phyloP scores from a whole-genome alignment of 148 eudicot genomes.

The Linanthus parryae region DNA sequence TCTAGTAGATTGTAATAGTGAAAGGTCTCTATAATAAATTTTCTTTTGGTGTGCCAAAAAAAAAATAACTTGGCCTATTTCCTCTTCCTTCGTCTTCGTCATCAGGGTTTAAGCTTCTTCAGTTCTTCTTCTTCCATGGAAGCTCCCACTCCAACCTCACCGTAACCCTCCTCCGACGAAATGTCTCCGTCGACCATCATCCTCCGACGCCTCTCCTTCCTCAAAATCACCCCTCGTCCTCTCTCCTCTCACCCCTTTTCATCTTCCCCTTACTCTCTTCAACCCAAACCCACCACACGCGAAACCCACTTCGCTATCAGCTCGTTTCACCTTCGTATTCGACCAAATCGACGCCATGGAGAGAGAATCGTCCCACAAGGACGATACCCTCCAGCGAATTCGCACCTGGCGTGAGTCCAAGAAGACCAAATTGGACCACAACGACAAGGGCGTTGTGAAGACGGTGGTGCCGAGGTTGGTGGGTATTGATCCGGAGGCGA shows the following conservation, averaged over 20 bases:
- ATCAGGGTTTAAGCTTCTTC: too few relatives aligned
- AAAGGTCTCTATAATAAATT: too few relatives aligned
- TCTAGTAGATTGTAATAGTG: too few relatives aligned
- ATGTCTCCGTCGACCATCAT: constrained; percentile 13
- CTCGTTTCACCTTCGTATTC: constrained; percentile 88
- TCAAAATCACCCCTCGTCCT: constrained; percentile 22
- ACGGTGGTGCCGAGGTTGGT: constrained; percentile 47
- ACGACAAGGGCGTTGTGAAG: constrained; percentile 80
- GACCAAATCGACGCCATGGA: constrained; percentile 90
- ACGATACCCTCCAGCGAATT: constrained; percentile 69
- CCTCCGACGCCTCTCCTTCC: constrained; percentile 12
- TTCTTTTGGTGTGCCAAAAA: too few relatives aligned
- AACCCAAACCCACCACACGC: constrained; percentile 14
- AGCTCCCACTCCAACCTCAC: too few relatives aligned
- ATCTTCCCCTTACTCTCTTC: constrained; percentile 9
- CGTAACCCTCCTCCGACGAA: too few relatives aligned
- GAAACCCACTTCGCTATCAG: constrained; percentile 58
- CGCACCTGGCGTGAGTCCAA: constrained; percentile 88
- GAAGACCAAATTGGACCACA: too few relatives aligned
- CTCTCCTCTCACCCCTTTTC: too few relatives aligned
- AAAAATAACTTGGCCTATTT: too few relatives aligned
- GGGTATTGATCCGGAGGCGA: constrained; percentile 36
- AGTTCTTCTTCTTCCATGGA: too few relatives aligned
- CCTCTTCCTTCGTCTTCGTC: too few relatives aligned
- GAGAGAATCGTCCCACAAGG: constrained; percentile 60